A percentile compares a stretch with the other conserved stretches of the same genome.
These are phyloP conservation scores for Speleostelium caveatum DNA, from an alignment of 78 protist species.

Conservation along the genomic window DNA sequence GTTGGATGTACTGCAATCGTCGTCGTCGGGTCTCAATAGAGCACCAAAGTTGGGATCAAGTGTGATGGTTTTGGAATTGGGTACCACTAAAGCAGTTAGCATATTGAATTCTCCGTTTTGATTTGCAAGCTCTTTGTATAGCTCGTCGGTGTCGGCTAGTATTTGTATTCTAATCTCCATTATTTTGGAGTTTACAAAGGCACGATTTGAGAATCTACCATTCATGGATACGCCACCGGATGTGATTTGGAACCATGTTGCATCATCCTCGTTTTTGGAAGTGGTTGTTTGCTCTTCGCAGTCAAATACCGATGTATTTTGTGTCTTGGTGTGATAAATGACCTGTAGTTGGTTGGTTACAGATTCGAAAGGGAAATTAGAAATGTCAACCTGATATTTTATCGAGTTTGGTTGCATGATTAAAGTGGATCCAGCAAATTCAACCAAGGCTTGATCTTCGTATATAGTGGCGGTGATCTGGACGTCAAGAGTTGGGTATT, in stretches of 20 bases:
- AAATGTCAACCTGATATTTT: slow-evolving; percentile 15
- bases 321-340: neutral
- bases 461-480: neutral
- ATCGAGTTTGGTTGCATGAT: slow-evolving; percentile 28
- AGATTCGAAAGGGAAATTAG: neutral
- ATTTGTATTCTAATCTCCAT: neutral
- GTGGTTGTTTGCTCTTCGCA: neutral
- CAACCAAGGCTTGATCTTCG: neutral
- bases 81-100: neutral
- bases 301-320: neutral
- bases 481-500: slow-evolving; percentile 7
- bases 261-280: neutral
- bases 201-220: slow-evolving; percentile 42
- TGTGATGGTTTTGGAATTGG: slow-evolving; percentile 1
- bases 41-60: neutral
- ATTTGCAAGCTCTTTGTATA: neutral
- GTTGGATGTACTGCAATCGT: neutral
- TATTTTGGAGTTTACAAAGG: slow-evolving; percentile 7
- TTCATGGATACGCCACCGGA: slow-evolving; percentile 2
- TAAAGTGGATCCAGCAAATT: slow-evolving; percentile 24
- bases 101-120: neutral
- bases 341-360: neutral
- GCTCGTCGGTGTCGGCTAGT: neutral
- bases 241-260: neutral
- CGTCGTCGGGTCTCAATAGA: neutral